phyloP scores from a whole-genome alignment of 352 stramenopile genomes.

The Phytophthora brassicae region DNA sequence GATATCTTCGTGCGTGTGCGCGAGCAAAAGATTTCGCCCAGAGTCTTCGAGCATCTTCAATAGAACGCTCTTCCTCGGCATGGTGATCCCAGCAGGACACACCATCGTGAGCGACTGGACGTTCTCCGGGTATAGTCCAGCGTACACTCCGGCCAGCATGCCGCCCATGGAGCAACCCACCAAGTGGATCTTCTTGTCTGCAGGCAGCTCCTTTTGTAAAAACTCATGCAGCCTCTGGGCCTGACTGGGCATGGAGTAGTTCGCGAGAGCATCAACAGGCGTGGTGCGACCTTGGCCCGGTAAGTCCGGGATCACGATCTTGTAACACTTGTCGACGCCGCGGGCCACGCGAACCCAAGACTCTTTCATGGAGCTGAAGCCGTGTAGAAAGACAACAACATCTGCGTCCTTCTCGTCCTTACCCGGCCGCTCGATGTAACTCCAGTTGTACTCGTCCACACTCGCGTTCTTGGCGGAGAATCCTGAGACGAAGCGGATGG shows the following conservation, averaged over 20 bases:
- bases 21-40: conserved; percentile 65
- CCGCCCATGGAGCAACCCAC: conserved; percentile 79
- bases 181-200: conserved; percentile 65
- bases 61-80: conserved; percentile 61
- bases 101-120: conserved; percentile 72
- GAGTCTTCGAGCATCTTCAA: conserved; percentile 63
- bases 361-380: conserved; percentile 74
- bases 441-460: conserved; percentile 68
- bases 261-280: conserved; percentile 42
- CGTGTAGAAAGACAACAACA: conserved; percentile 67
- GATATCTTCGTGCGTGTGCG: conserved; percentile 59
- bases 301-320: conserved; percentile 69
- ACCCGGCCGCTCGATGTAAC: conserved; percentile 63
- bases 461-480: conserved; percentile 47
- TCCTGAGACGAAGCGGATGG: conserved; percentile 53
- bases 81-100: conserved; percentile 69
- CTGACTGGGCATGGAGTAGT: conserved; percentile 59
- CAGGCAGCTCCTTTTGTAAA: conserved; percentile 45
- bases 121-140: conserved; percentile 55
- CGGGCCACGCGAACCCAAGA: conserved; percentile 59
- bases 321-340: conserved; percentile 52
- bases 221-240: conserved; percentile 59
- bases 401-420: conserved; percentile 44
- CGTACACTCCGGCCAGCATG: conserved; percentile 74
- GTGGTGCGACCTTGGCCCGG: conserved; percentile 64